Evolutionary conservation across 2,329 filamentous ascomycete genomes (phyloP).

Genomic region (Davidsoniella eucalypti): DNA sequence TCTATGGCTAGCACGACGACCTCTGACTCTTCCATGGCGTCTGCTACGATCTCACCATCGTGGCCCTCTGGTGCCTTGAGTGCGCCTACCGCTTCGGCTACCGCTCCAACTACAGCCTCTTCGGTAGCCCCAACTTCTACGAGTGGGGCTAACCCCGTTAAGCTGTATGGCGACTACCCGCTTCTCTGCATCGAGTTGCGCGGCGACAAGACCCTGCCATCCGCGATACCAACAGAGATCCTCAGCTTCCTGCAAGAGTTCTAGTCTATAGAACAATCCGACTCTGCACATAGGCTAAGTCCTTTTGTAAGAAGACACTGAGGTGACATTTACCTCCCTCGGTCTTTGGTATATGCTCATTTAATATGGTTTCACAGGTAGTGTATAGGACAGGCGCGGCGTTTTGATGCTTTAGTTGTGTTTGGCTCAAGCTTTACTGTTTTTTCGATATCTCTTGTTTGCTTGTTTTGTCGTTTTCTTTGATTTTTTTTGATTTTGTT

Average conservation of each 20-base stretch:
- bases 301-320: neutral
- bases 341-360: conserved; percentile 1
- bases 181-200: conserved; percentile 10
- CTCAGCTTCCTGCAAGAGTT: conserved; percentile 7
- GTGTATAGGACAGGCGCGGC: neutral
- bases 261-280: neutral
- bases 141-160: neutral
- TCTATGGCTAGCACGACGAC: neutral
- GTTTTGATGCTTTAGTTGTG: neutral
- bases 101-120: neutral
- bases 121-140: neutral
- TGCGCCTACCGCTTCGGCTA: neutral
- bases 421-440: neutral
- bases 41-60: conserved; percentile 4
- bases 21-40: neutral
- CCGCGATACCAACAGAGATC: conserved; percentile 3
- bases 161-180: conserved; percentile 10
- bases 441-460: conserved; percentile 4
- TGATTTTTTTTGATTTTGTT: too few species aligned
- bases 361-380: neutral
- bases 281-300: neutral
- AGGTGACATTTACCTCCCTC: neutral
- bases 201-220: neutral
- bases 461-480: neutral
- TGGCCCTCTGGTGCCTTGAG: conserved; percentile 6